Evolutionary conservation across 2,329 filamentous ascomycete genomes (phyloP), one percentile per base, ranked within the genome.

Genomic region (Pezicula radicicola): DNA sequence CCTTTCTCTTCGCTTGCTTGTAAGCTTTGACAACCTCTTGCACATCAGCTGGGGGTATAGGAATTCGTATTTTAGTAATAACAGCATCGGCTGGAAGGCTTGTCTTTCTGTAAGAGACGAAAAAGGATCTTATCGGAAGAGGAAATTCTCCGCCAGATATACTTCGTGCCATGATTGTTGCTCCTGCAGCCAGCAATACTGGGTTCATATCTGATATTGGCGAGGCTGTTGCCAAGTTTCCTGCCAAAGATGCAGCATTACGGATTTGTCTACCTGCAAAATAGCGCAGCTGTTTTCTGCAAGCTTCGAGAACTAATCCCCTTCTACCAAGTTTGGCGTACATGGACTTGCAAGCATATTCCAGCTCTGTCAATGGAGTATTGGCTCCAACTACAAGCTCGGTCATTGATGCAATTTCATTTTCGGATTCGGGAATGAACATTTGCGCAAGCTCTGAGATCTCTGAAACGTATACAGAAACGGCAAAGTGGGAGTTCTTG

Each of bases 181-280:
- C 87, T 55, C 91, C 89, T 2, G 90, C 88, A 3, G 91, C 92
- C 68, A 97, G 88, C 47, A 99, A 85, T 0, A 97, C 91, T 0
- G 94, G 94, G 63, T 97, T 99, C 42, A 99, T 73, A 73, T 99
- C 94, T 0, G 93, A 97, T 43, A 97, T 99, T 0, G 94, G 94
- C 21, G 91, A 96, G 1, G 94, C 94, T 0, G 94, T 99, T 1
- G 88, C 92, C 30, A 99, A 72, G 63, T 97, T 99, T 41, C 94
- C 94, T 0, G 94, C 94, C 1, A 92, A 93, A 0, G 94, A 97
- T 28, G 93, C 94, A n/a, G 97, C 93, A 63, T 97, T 99, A 61
- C 94, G 83, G 64, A 99, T 97, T 65, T 99, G 94, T 44, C 94
- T 78, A 43, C 94, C 94, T 48, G 93, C 94, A 70, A 99, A 97